Evolutionary conservation across 2,329 filamentous ascomycete species (phyloP), one percentile per base, ranked within the genome.

Genomic region (Fusarium hostae): DNA sequence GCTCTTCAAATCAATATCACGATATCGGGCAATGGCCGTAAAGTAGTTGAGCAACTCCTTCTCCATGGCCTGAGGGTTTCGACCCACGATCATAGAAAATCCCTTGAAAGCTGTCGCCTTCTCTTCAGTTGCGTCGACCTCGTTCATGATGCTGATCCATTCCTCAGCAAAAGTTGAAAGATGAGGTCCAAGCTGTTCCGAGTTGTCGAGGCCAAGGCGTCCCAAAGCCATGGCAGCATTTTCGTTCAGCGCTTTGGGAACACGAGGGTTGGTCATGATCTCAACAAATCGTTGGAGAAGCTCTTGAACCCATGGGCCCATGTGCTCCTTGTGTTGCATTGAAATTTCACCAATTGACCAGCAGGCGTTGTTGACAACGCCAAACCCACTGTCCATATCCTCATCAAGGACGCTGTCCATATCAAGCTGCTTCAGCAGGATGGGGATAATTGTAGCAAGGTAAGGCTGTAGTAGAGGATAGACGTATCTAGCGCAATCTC

Each of bases 351-450:
- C 96, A 28, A 91, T 91, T 10, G 95, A 97, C 96, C 96, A 99
- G 83, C 95, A 98, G 26, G 96, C 95, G 79, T 99, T 99, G 87
- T 98, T 99, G 66, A 98, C 91, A 34, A 98, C 95, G 66, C 94
- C 94, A 80, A 97, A 98, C 18, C 91, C 91, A 22, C 89, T 92
- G 71, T 97, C 94, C 50, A 94, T 90, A 67, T 94, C 92, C 75
- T 97, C 94, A 67, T 95, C 92, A 22, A 90, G 82, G 55, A 94
- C 88, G 60, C 86, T 87, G 68, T 94, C 92, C 73, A 97, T 85
- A 73, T 98, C 95, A 32, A 99, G 89, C 79, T 98, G 95, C 76
- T 90, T 89, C 71, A 98, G 88, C n/a, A 98, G 84, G 52, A 95
- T 90, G 1, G 94, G 92, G 78, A 98, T 84, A 60, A 98, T 87